Conservation (phyloP, 306 rosid genomes). For the Argentina anserina region DNA sequence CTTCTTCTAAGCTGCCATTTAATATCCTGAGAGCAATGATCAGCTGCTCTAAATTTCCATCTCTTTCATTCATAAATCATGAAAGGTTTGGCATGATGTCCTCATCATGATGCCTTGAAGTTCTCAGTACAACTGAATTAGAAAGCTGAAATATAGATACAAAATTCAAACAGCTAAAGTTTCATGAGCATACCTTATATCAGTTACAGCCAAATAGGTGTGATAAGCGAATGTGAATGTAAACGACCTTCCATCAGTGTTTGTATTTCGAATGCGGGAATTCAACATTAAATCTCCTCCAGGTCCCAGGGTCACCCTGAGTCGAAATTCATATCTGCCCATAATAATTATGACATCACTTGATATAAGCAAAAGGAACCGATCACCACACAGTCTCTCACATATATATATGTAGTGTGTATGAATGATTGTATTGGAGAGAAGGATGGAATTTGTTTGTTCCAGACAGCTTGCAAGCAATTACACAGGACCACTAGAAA, state of each 20-base stretch:
- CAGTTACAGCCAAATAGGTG: constrained; percentile 57
- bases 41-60: no score
- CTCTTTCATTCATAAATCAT: no score
- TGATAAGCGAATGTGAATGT: constrained; percentile 73
- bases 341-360: neutral
- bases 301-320: constrained; percentile 60
- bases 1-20: no score
- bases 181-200: constrained; percentile 47
- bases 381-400: neutral
- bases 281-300: constrained; percentile 64
- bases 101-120: neutral
- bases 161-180: neutral
- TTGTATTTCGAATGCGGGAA: constrained; percentile 74
- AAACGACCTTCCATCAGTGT: constrained; percentile 62
- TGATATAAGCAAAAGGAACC: neutral
- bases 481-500: neutral
- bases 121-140: neutral
- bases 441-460: neutral
- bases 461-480: neutral
- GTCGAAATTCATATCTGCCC: constrained; percentile 69
- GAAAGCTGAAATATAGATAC: neutral
- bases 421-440: neutral
- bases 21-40: no score
- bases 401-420: neutral
- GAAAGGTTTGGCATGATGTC: no score